phyloP scores from a whole-genome alignment of 176 grass and related monocot species.

The Bolboschoenus planiculmis region DNA sequence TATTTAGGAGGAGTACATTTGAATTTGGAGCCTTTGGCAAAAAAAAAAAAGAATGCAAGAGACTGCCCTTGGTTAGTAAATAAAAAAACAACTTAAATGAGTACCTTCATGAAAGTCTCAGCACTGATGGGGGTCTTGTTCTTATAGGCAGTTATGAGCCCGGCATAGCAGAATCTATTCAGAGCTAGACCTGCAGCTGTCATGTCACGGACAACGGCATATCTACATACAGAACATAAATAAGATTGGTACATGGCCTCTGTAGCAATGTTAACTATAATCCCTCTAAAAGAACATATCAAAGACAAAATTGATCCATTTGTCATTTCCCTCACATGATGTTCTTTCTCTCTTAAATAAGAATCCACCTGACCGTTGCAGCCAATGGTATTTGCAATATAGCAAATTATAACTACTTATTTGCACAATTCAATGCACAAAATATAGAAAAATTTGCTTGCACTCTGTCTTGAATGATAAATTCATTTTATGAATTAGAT shows the following conservation, averaged over 20 bases:
- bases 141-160: constrained; percentile 88
- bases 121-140: constrained; percentile 72
- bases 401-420: not conserved
- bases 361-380: not conserved
- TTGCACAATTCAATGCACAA: not conserved
- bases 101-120: constrained; percentile 64
- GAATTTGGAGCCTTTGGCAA: not conserved
- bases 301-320: not conserved
- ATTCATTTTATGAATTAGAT: not conserved
- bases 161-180: constrained; percentile 95
- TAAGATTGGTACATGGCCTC: not conserved
- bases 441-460: not conserved
- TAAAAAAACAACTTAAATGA: too few relatives aligned
- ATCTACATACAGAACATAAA: constrained; percentile 34
- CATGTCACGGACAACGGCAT: constrained; percentile 92
- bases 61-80: too few relatives aligned
- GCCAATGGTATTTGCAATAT: not conserved
- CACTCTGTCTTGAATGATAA: not conserved
- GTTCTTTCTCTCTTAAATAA: too few relatives aligned
- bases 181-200: constrained; percentile 89
- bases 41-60: not conserved
- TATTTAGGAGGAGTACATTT: not conserved
- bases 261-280: not conserved
- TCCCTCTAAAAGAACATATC: not conserved
- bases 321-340: not conserved